phyloP scores from a whole-genome alignment of 2,329 filamentous ascomycete species.

The Penicillium hesseltinei region DNA sequence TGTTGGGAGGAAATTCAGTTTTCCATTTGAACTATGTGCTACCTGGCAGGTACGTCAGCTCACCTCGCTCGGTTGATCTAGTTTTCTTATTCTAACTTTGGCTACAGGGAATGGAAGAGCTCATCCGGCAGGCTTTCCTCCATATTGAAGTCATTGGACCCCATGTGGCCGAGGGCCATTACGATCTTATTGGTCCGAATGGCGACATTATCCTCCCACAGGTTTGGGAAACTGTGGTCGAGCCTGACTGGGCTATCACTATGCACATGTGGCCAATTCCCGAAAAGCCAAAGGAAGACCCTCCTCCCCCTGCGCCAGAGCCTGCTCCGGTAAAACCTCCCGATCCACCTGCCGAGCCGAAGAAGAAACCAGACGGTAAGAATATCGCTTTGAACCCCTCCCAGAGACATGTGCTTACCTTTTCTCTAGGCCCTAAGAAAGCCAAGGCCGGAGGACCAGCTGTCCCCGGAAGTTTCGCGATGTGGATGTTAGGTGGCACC shows the following conservation, averaged over 20 bases:
- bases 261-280: conserved; percentile 67
- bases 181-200: conserved; percentile 75
- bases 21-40: conserved; percentile 80
- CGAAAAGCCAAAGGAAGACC: conserved; percentile 48
- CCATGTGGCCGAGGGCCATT: conserved; percentile 74
- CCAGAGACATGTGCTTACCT: not conserved
- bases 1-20: conserved; percentile 86
- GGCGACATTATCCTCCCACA: conserved; percentile 79
- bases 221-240: conserved; percentile 77
- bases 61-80: not conserved
- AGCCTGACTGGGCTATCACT: conserved; percentile 71
- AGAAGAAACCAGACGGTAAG: conserved; percentile 39
- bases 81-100: conserved; percentile 25
- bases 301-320: conserved; percentile 26
- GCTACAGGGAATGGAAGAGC: conserved; percentile 74
- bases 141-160: conserved; percentile 74
- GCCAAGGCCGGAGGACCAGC: conserved; percentile 15
- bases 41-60: conserved; percentile 70
- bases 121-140: conserved; percentile 80
- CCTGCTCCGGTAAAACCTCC: conserved; percentile 24
- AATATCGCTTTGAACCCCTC: not conserved
- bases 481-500: conserved; percentile 45
- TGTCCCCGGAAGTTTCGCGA: conserved; percentile 39
- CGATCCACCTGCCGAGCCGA: conserved; percentile 25
- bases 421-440: conserved; percentile 33